Evolutionary conservation across 73 alveolate species (phyloP), one percentile per base, ranked within the genome.

Genomic region (Paramecium primaurelia): DNA sequence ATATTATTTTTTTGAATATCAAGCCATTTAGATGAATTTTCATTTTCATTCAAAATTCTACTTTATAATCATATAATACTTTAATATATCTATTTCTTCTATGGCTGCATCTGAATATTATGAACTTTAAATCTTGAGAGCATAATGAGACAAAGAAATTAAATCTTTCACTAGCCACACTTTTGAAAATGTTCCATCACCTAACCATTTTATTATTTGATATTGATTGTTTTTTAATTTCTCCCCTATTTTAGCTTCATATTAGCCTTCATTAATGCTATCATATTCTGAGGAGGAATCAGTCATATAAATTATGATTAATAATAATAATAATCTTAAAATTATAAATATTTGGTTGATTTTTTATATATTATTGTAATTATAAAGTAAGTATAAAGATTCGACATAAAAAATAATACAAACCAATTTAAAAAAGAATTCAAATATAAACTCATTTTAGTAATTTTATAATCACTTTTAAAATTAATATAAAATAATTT

Each of bases 191-290:
- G 84, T 64, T 14, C 84, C 84, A 64, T 64, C 47, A 5, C 84
- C 84, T 32, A 64, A 34, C 84, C 84, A 64, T 64, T 34, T 64
- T 14, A 64, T 64, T 28, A 64, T 64, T 34, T 64, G 28, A 64
- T 64, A 64, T 34, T 32, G 28, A 64, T 34, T 34, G 8, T 34
- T 34, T 64, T 64, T 64, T 32, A 64, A 32, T 28, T 26, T 64
- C 49, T 64, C 84, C 1, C 84, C 84, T 64, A 64, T 64, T 64
- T 64, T 64, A 34, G 84, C 84, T 18, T 64, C 42, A 64, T 64
- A 64, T 7, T 64, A 64, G 20, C 47, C 84, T 10, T 64, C 84
- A 28, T 64, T 42, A 4, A 54, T n/a, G 22, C 69, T 54, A 54
- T 54, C 69, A 4, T 18, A n/a, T 16, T 18, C 6, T 2, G 69